These are phyloP conservation scores for Anacardium occidentale DNA, from an alignment of 345 rosid genomes.

Conservation along the genomic window DNA sequence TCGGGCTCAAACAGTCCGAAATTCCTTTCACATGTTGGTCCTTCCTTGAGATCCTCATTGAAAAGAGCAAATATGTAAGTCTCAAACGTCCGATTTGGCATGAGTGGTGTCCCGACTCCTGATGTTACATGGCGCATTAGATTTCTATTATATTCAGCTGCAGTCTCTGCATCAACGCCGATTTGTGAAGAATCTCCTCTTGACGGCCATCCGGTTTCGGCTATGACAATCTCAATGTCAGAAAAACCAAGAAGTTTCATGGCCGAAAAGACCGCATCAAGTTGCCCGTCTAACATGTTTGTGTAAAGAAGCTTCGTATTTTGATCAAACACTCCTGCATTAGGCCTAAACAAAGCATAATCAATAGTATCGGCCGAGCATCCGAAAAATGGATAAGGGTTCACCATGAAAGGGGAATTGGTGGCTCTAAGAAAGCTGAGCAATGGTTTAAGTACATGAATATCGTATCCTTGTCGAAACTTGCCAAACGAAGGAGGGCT, in stretches of 20 bases:
- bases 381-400: conserved; percentile 88
- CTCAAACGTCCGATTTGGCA: conserved; percentile 84
- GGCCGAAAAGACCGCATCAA: conserved; percentile 81
- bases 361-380: conserved; percentile 57
- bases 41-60: conserved; percentile 79
- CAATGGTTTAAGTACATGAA: conserved; percentile 62
- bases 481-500: conserved; percentile 71
- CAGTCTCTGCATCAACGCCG: conserved; percentile 51
- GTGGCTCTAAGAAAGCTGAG: conserved; percentile 69
- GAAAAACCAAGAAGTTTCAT: conserved; percentile 59
- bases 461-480: conserved; percentile 64
- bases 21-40: conserved; percentile 67
- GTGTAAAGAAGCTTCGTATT: conserved; percentile 51
- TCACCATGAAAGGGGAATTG: conserved; percentile 68
- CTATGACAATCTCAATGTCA: conserved; percentile 75
- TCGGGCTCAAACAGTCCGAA: conserved; percentile 71
- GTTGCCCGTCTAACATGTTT: conserved; percentile 87
- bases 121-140: conserved; percentile 58
- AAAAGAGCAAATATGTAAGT: conserved; percentile 83
- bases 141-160: conserved; percentile 63
- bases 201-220: conserved; percentile 94
- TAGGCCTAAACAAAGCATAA: conserved; percentile 72
- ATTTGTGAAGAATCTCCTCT: conserved; percentile 58
- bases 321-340: conserved; percentile 54
- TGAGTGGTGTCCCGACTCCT: conserved; percentile 72